Conservation (phyloP, 768 basidiomycete species). For the Hypholoma fasciculare region DNA sequence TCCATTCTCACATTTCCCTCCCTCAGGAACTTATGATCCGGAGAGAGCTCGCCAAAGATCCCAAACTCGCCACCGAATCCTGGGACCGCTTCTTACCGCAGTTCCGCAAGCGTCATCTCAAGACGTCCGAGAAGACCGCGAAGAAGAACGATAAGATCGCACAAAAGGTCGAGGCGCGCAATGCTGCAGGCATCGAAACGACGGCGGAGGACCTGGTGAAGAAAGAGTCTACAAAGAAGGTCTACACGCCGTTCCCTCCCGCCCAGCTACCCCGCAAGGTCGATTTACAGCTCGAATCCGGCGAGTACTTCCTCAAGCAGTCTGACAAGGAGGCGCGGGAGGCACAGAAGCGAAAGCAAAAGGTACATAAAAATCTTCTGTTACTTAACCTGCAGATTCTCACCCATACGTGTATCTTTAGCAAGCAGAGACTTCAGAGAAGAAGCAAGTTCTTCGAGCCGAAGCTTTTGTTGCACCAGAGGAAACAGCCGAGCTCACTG, state of each 20-base stretch:
- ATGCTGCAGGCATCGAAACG: conserved; percentile 61
- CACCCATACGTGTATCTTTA: conserved; percentile 26
- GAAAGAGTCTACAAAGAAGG: conserved; percentile 59
- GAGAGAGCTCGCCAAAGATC: conserved; percentile 96
- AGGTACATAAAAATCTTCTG: conserved; percentile 41
- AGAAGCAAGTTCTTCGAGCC: conserved; percentile 77
- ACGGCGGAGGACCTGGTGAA: conserved; percentile 28
- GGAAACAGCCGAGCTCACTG: conserved; percentile 72
- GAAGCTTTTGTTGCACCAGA: conserved; percentile 86
- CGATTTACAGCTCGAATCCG: conserved; percentile 92
- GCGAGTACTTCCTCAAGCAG: conserved; percentile 97
- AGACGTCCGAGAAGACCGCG: conserved; percentile 90
- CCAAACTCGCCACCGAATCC: conserved; percentile 87
- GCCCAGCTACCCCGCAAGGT: conserved; percentile 93
- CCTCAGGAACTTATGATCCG: conserved; percentile 95
- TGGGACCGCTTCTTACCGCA: conserved; percentile 98
- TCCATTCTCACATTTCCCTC: background rate
- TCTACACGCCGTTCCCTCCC: conserved; percentile 99
- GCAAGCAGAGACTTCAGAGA: conserved; percentile 78
- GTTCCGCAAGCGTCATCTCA: conserved; percentile 92
- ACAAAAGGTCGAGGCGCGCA: conserved; percentile 61
- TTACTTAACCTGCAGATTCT: background rate
- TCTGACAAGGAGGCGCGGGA: conserved; percentile 83
- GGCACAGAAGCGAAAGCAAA: conserved; percentile 69
- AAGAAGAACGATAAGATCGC: conserved; percentile 79